Evolutionary conservation across 2,329 filamentous ascomycete genomes (phyloP).

Genomic region (Aspergillus arachidicola): DNA sequence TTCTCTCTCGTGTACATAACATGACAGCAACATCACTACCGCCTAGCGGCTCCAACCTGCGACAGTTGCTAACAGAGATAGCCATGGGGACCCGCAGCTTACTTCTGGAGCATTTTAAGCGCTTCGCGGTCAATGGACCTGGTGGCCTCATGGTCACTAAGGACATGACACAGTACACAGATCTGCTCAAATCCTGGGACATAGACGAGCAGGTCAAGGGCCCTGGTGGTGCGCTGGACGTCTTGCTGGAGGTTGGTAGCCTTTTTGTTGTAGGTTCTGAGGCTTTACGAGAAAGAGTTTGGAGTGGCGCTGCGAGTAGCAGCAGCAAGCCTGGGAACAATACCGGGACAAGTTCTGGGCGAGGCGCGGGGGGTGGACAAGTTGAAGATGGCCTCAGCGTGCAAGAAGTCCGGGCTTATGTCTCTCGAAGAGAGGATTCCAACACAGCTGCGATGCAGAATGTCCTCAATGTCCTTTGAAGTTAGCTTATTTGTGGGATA

Average conservation of each 20-base stretch:
- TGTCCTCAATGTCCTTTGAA: constrained; percentile 68
- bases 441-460: constrained; percentile 79
- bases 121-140: constrained; percentile 88
- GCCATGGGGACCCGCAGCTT: constrained; percentile 75
- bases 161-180: constrained; percentile 91
- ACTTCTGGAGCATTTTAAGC: constrained; percentile 90
- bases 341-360: constrained; percentile 23
- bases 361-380: constrained; percentile 44
- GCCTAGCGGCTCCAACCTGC: constrained; percentile 71
- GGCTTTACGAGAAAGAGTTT: constrained; percentile 70
- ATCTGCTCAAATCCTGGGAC: constrained; percentile 81
- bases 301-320: constrained; percentile 57
- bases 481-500: background rate
- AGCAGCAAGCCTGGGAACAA: constrained; percentile 50
- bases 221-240: constrained; percentile 67
- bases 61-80: constrained; percentile 80
- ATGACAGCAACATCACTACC: constrained; percentile 67
- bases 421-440: constrained; percentile 82
- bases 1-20: constrained; percentile 69
- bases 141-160: constrained; percentile 95
- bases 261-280: constrained; percentile 91
- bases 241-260: constrained; percentile 90
- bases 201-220: constrained; percentile 63
- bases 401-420: constrained; percentile 72
- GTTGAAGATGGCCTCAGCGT: constrained; percentile 55